Conservation (phyloP, 768 basidiomycete species). For the Strobilomyces echinocephalus region DNA sequence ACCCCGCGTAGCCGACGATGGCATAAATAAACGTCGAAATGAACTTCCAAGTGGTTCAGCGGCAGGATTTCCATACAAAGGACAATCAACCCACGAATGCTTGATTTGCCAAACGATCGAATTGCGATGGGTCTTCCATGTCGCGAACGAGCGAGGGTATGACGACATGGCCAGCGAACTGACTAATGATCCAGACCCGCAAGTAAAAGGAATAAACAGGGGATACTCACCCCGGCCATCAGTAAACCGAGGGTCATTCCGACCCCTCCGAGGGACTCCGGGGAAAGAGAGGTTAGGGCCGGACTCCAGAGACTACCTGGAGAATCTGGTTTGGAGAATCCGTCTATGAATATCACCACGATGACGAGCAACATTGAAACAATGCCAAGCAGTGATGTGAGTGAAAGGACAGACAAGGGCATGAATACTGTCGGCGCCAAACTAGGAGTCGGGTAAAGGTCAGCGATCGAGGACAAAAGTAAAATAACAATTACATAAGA, state of each 20-base stretch:
- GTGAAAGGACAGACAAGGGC: constrained; percentile 80
- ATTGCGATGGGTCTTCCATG: constrained; percentile 79
- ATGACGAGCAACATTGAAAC: constrained; percentile 73
- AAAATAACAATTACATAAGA: constrained; percentile 48
- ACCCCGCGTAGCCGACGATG: constrained; percentile 76
- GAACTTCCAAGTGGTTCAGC: constrained; percentile 32
- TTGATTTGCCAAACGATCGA: constrained; percentile 76
- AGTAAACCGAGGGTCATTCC: constrained; percentile 84
- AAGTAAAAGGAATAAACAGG: background rate
- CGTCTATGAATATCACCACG: constrained; percentile 76
- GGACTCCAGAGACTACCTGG: constrained; percentile 83
- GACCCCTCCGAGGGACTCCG: constrained; percentile 51
- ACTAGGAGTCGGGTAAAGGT: constrained; percentile 35
- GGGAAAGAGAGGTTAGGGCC: constrained; percentile 58
- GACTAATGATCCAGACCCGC: background rate
- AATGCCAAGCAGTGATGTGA: constrained; percentile 84
- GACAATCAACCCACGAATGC: constrained; percentile 64
- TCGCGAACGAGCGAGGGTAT: constrained; percentile 90
- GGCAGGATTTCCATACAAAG: background rate
- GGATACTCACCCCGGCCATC: constrained; percentile 76
- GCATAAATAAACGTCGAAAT: constrained; percentile 61
- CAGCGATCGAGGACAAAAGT: background rate
- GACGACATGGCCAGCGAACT: constrained; percentile 91
- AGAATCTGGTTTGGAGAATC: constrained; percentile 62
- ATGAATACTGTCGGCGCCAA: constrained; percentile 82